Percentiles rank a stretch among this genome's conserved stretches.
Conservation (phyloP, 352 stramenopile species). For the Phytopythium vexans region DNA sequence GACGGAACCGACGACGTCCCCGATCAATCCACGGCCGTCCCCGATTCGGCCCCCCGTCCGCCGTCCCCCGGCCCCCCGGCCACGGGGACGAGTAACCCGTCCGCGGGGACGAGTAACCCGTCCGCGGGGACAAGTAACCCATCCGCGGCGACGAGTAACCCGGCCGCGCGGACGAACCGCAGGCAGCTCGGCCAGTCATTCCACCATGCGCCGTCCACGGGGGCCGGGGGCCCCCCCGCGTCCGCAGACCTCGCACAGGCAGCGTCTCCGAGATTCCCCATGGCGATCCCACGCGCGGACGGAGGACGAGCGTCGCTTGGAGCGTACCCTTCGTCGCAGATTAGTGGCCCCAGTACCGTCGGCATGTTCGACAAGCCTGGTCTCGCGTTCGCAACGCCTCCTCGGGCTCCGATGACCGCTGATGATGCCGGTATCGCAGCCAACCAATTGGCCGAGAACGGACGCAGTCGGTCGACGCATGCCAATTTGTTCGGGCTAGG, state of each 20-base stretch:
- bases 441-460: conserved; percentile 62
- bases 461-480: conserved; percentile 59
- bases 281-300: conserved; percentile 56
- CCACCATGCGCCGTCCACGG: conserved; percentile 8
- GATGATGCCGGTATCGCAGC: conserved; percentile 8
- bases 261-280: conserved; percentile 45
- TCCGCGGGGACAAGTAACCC: conserved; percentile 14
- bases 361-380: too few species aligned
- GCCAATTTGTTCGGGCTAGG: conserved; percentile 79
- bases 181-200: conserved; percentile 12
- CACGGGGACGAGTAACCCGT: conserved; percentile 11
- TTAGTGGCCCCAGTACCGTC: too few species aligned
- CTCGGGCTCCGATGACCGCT: conserved; percentile 22
- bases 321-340: conserved; percentile 13
- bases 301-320: conserved; percentile 42
- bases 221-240: conserved; percentile 5
- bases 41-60: too few species aligned
- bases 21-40: conserved; percentile 4
- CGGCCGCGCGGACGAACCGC: conserved; percentile 12
- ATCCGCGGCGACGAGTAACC: conserved; percentile 12
- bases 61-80: neutral
- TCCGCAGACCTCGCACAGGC: conserved; percentile 7
- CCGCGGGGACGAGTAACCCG: conserved; percentile 13
- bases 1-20: conserved; percentile 23
- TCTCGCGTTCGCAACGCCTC: too few species aligned